Base-by-base conservation (phyloP, 768 basidiomycete species). In the Suillus lakei region DNA sequence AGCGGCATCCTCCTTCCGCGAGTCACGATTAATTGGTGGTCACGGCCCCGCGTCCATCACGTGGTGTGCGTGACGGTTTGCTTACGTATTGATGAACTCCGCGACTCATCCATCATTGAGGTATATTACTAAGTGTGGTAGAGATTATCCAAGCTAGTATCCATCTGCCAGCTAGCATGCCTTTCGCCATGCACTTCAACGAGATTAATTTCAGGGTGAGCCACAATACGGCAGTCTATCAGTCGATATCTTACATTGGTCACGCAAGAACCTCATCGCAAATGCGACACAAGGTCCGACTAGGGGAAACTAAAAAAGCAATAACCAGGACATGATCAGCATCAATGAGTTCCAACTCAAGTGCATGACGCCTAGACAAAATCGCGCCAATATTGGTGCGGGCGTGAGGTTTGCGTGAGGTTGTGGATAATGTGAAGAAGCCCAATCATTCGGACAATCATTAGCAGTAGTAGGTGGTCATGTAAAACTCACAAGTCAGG, bases 1-100 rank as follows among this genome's bases (percentile, higher is more conserved):
- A 53, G 2, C 9, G n/a, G 44, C 48, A 16, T n/a, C 18, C 10
- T 34, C 6, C 6, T 30, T 51, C 18, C 30, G 10, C 53, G 10
- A 63, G 60, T 62, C 63, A 39, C 48, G 18, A n/a, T 65, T 54
- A 60, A 41, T 56, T 66, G 59, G 63, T 34, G 39, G 64, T 67
- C 60, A 61, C 68, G 68, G 65, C 18, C 46, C 72, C 70, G 70
- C 67, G 72, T 65, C 46, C 3, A 71, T 73, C 70, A 74, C 73
- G 44, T 53, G 51, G 1, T 38, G 28, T 23, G 4, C 6, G 68
- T 71, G 59, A 73, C 60, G 8, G 6, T 18, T 21, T 8, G 26
- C 32, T 62, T 59, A 62, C 30, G 54, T 34, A 34, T 34, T 26
- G 3, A 26, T 18, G 54, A 60, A 62, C 58, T 59, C 58, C 58